phyloP scores from a whole-genome alignment of 495 filamentous ascomycete species.

The Penicillium riverlandense region DNA sequence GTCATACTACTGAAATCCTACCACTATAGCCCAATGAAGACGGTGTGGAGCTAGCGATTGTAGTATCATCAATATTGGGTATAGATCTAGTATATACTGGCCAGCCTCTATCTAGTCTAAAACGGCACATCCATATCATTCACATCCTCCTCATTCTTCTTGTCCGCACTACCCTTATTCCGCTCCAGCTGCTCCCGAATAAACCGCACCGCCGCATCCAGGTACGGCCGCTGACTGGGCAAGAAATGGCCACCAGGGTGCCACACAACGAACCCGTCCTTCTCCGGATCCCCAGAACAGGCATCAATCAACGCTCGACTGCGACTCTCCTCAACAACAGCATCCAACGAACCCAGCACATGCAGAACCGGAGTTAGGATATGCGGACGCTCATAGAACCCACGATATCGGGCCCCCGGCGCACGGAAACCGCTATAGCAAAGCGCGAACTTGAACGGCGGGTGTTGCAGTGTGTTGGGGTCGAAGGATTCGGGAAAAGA shows the following conservation, averaged over 20 bases:
- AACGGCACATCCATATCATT: slow-evolving; percentile 67
- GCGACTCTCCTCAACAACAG: slow-evolving; percentile 74
- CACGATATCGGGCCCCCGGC: slow-evolving; percentile 51
- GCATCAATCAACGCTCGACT: slow-evolving; percentile 58
- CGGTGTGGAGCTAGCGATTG: not conserved
- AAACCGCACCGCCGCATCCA: slow-evolving; percentile 67
- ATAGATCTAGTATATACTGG: not conserved
- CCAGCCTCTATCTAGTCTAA: slow-evolving; percentile 15
- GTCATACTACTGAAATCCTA: no score
- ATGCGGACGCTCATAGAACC: slow-evolving; percentile 62
- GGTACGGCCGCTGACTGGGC: slow-evolving; percentile 73
- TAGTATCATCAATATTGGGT: not conserved
- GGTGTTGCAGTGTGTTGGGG: slow-evolving; percentile 32
- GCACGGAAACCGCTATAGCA: slow-evolving; percentile 75
- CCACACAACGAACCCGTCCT: slow-evolving; percentile 56
- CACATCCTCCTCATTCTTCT: slow-evolving; percentile 40
- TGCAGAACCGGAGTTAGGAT: slow-evolving; percentile 75
- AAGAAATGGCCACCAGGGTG: slow-evolving; percentile 95
- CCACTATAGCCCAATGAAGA: no score
- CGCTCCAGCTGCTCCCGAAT: slow-evolving; percentile 52
- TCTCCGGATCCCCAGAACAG: slow-evolving; percentile 48
- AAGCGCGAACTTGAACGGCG: slow-evolving; percentile 69
- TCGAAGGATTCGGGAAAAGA: slow-evolving; percentile 47
- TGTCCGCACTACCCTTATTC: slow-evolving; percentile 16
- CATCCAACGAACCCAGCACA: slow-evolving; percentile 79